phyloP scores from a whole-genome alignment of 495 filamentous ascomycete species.

The Haplographium delicatum region DNA sequence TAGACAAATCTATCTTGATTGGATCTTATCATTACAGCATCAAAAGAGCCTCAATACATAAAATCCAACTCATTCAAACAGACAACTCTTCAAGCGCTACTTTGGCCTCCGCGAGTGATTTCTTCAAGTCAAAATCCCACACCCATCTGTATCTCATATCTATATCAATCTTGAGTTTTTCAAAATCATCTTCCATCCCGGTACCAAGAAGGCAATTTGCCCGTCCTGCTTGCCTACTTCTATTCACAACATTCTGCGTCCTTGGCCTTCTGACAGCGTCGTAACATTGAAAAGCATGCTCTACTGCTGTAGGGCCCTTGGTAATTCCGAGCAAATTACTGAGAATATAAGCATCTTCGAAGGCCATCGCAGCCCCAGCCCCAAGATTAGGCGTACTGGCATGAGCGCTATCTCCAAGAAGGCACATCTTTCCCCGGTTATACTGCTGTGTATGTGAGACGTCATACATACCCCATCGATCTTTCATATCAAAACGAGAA shows the following conservation, averaged over 20 bases:
- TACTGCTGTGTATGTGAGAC: slow-evolving; percentile 21
- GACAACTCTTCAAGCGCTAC: too few relatives aligned
- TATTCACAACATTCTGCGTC: slow-evolving; percentile 9
- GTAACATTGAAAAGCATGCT: slow-evolving; percentile 7
- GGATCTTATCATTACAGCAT: too few relatives aligned
- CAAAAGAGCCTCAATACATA: too few relatives aligned
- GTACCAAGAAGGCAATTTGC: slow-evolving; percentile 6
- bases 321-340: slow-evolving; percentile 11
- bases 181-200: slow-evolving; percentile 12
- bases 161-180: slow-evolving; percentile 10
- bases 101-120: slow-evolving; percentile 9
- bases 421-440: slow-evolving; percentile 24
- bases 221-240: slow-evolving; percentile 12
- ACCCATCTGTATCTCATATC: slow-evolving; percentile 15
- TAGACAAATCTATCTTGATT: too few relatives aligned
- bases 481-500: slow-evolving; percentile 25
- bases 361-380: slow-evolving; percentile 31
- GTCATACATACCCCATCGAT: slow-evolving; percentile 17
- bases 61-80: too few relatives aligned
- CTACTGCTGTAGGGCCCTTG: not conserved
- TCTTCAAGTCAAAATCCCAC: slow-evolving; percentile 17
- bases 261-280: slow-evolving; percentile 10
- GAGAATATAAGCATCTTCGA: slow-evolving; percentile 20
- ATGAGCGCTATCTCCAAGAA: slow-evolving; percentile 42
- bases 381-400: slow-evolving; percentile 38